Evolutionary conservation across 306 rosid species (phyloP).

Genomic region (Cicer arietinum): DNA sequence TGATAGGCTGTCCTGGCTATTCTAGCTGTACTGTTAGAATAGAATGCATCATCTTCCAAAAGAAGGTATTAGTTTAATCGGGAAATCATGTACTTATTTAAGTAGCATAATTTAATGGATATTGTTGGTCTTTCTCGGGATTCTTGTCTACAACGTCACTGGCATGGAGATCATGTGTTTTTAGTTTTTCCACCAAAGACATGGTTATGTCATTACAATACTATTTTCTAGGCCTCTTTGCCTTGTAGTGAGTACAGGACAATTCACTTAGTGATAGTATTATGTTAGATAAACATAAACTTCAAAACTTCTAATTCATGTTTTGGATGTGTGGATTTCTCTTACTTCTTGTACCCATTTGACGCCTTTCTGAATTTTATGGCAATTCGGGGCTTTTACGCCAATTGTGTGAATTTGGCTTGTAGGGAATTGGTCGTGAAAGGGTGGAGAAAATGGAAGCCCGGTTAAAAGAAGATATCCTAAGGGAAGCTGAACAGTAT

Average conservation of each 20-base stretch:
- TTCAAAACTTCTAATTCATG: constrained; percentile 18
- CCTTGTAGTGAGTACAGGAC: background rate
- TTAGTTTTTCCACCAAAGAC: constrained; percentile 27
- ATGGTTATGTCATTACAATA: constrained; percentile 32
- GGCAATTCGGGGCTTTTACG: constrained; percentile 1
- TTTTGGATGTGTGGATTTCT: constrained; percentile 8
- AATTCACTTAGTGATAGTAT: background rate
- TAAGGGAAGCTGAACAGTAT: constrained; percentile 85
- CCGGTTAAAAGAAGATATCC: constrained; percentile 83
- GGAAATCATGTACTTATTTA: constrained; percentile 12
- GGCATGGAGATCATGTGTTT: constrained; percentile 10
- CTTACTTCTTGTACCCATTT: background rate
- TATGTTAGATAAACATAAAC: constrained; percentile 30
- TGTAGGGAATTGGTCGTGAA: constrained; percentile 86
- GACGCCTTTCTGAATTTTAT: constrained; percentile 33
- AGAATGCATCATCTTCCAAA: background rate
- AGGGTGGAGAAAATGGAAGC: constrained; percentile 96
- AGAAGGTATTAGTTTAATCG: background rate
- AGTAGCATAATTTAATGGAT: background rate
- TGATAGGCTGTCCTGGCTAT: constrained; percentile 12
- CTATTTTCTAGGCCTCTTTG: constrained; percentile 8
- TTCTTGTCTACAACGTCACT: background rate
- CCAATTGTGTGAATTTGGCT: constrained; percentile 44
- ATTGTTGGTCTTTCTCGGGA: background rate
- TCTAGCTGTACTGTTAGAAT: constrained; percentile 10